Evolutionary conservation across 176 grass and related monocot genomes (phyloP).

Genomic region (Tillandsia leiboldiana): DNA sequence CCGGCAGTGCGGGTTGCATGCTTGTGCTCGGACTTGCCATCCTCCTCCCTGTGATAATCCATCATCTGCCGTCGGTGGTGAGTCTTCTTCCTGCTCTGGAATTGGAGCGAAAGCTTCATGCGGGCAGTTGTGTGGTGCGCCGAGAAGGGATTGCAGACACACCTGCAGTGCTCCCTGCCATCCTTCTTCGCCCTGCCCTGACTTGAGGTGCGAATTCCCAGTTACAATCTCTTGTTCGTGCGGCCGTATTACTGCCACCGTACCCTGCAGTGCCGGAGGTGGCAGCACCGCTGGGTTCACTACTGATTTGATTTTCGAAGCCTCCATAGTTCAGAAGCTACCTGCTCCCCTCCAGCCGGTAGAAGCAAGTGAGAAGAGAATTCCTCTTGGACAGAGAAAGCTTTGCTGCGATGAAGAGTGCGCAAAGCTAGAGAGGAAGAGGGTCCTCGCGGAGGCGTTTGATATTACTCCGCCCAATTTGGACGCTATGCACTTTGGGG

Average conservation of each 20-base stretch:
- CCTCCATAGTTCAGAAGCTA: conserved; percentile 68
- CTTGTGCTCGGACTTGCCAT: conserved; percentile 65
- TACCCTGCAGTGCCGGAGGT: conserved; percentile 61
- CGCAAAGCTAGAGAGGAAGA: conserved; percentile 73
- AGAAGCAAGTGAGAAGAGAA: conserved; percentile 54
- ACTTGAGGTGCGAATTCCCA: conserved; percentile 60
- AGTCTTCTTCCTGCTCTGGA: conserved; percentile 33
- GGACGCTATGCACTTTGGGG: conserved; percentile 80
- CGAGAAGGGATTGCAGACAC: conserved; percentile 91
- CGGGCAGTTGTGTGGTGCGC: conserved; percentile 72
- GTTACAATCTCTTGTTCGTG: conserved; percentile 73
- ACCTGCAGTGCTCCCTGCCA: conserved; percentile 78
- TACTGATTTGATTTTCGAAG: conserved; percentile 50
- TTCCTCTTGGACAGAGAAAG: conserved; percentile 91
- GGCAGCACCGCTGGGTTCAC: conserved; percentile 16
- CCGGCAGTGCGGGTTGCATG: conserved; percentile 87
- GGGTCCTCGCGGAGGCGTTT: conserved; percentile 84
- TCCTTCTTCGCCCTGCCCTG: conserved; percentile 60
- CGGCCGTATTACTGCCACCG: conserved; percentile 55
- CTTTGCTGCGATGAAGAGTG: conserved; percentile 84
- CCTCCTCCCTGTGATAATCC: conserved; percentile 60
- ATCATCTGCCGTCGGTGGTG: conserved; percentile 21
- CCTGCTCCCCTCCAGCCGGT: conserved; percentile 61
- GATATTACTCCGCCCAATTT: conserved; percentile 78
- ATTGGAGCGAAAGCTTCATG: conserved; percentile 65